Evolutionary conservation across 2,329 filamentous ascomycete genomes (phyloP).

Genomic region (Penicillium sp.): DNA sequence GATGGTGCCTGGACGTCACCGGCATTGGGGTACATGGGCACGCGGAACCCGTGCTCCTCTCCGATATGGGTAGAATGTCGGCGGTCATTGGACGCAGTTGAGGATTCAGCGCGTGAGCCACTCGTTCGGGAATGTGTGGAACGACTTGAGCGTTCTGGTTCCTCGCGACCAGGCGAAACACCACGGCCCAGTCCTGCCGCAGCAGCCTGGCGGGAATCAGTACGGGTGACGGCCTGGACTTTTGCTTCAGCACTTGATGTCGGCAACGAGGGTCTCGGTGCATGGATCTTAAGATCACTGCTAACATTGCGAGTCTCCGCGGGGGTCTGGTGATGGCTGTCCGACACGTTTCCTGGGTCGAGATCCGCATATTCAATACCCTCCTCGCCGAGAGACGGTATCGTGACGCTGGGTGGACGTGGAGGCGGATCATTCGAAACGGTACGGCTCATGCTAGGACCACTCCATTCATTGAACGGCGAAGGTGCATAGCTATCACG

Average conservation of each 20-base stretch:
- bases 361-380: constrained; percentile 75
- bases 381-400: constrained; percentile 82
- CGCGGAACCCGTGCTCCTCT: constrained; percentile 81
- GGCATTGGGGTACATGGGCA: constrained; percentile 85
- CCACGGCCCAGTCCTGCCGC: constrained; percentile 70
- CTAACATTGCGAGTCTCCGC: constrained; percentile 70
- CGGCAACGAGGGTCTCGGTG: constrained; percentile 78
- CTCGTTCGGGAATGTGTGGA: constrained; percentile 56
- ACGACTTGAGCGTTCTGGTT: constrained; percentile 48
- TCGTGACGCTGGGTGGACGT: constrained; percentile 66
- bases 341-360: constrained; percentile 37
- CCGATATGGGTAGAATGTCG: constrained; percentile 52
- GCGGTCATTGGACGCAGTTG: constrained; percentile 43
- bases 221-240: constrained; percentile 76
- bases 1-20: constrained; percentile 95
- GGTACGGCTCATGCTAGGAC: constrained; percentile 26
- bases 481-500: constrained; percentile 74
- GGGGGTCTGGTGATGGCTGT: constrained; percentile 43
- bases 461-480: constrained; percentile 64
- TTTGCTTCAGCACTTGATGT: constrained; percentile 71
- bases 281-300: constrained; percentile 75
- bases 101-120: constrained; percentile 43
- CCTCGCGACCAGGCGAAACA: constrained; percentile 40
- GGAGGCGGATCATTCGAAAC: constrained; percentile 33
- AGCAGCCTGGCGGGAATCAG: constrained; percentile 78